A percentile compares a stretch with the other conserved stretches of the same genome.
Conservation (phyloP, 169 alveolate genomes). For the Babesia bovis region DNA sequence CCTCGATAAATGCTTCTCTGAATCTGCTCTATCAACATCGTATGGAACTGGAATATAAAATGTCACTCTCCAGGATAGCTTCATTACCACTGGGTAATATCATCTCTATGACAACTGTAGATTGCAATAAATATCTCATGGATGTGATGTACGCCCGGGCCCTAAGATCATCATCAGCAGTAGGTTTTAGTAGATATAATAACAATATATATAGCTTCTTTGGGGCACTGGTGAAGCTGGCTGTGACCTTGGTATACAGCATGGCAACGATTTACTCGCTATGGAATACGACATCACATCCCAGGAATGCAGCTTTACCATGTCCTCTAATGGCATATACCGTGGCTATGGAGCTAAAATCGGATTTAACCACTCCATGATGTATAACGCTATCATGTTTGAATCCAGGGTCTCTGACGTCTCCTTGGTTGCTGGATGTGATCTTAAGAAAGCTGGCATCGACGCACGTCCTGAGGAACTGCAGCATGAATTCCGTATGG, state of each 20-base stretch:
- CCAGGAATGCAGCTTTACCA: slow-evolving; percentile 42
- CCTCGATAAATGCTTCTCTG: slow-evolving; percentile 66
- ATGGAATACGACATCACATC: slow-evolving; percentile 71
- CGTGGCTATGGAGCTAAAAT: slow-evolving; percentile 75
- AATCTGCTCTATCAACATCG: slow-evolving; percentile 62
- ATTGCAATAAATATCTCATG: slow-evolving; percentile 65
- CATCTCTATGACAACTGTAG: slow-evolving; percentile 51
- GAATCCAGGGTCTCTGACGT: slow-evolving; percentile 42
- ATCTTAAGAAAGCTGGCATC: not conserved
- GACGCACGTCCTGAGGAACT: slow-evolving; percentile 18
- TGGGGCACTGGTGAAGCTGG: slow-evolving; percentile 71
- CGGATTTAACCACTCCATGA: slow-evolving; percentile 72
- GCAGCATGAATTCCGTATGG: slow-evolving; percentile 38
- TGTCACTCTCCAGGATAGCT: slow-evolving; percentile 68
- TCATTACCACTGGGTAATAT: slow-evolving; percentile 68
- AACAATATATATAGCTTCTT: slow-evolving; percentile 37
- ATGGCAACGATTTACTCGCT: slow-evolving; percentile 45
- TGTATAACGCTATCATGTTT: slow-evolving; percentile 71
- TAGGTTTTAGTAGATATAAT: not conserved
- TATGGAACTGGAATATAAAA: slow-evolving; percentile 64
- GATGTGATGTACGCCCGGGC: slow-evolving; percentile 74
- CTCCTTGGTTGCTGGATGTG: not conserved
- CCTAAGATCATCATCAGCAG: slow-evolving; percentile 40
- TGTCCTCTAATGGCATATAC: slow-evolving; percentile 68
- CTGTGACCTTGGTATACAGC: slow-evolving; percentile 66